Percentiles rank a stretch among this genome's conserved stretches.
These are phyloP conservation scores for sorghum (Sorghum bicolor) DNA, from an alignment of 176 grass and related monocot species.

Conservation along the genomic window Sorghum_bicolor_NCBIv3 NC_012878.2:11677001-11677500, in stretches of 20 bases:
- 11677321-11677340: neutral
- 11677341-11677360: neutral
- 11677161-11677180: neutral
- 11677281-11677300: neutral
- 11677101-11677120: neutral
- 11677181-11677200: neutral
- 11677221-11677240: neutral
- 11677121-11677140: conserved; percentile 4
- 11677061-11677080: neutral
- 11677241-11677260: neutral
- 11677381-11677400: neutral
- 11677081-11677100: neutral
- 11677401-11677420: neutral
- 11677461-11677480: neutral
- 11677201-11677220: neutral
- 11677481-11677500: neutral
- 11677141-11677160: neutral
- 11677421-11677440: neutral
- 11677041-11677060: neutral
- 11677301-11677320: neutral
- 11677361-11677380: neutral
- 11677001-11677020: neutral
- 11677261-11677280: neutral
- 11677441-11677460: neutral
- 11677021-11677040: neutral